Evolutionary conservation across 2,329 filamentous ascomycete species (phyloP).

Genomic region (Lasiodiplodia hormozganensis): DNA sequence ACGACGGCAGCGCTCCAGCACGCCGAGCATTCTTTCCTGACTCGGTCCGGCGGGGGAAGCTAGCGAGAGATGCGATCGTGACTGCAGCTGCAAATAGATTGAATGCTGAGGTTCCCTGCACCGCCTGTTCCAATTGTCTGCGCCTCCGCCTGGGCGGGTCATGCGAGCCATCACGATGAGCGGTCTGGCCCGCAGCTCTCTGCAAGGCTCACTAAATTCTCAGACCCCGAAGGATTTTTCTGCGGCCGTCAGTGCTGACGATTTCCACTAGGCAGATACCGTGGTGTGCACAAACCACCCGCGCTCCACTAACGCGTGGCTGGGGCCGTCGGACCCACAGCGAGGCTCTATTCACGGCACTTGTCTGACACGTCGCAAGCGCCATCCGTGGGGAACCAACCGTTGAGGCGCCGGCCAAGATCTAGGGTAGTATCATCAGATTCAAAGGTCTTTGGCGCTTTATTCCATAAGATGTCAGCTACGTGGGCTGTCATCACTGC

Average conservation of each 20-base stretch:
- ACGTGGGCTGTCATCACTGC: neutral
- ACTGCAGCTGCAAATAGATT: constrained; percentile 3
- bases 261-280: neutral
- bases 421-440: neutral
- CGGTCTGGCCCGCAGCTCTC: neutral
- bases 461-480: constrained; percentile 3
- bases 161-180: constrained; percentile 4
- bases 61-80: neutral
- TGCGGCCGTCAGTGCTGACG: neutral
- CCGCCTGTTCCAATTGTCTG: neutral
- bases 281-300: neutral
- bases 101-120: neutral
- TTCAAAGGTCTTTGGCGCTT: neutral
- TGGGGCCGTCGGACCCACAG: constrained; percentile 3
- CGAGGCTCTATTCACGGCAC: constrained; percentile 10
- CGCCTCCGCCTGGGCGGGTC: constrained; percentile 14
- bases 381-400: constrained; percentile 2
- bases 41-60: neutral
- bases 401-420: neutral
- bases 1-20: neutral
- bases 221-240: neutral
- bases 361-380: neutral
- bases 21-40: neutral
- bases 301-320: constrained; percentile 6
- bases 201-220: neutral